These are phyloP conservation scores for Neopestalotiopsis clavispora DNA, from an alignment of 2,329 filamentous ascomycete genomes.

Conservation along the genomic window DNA sequence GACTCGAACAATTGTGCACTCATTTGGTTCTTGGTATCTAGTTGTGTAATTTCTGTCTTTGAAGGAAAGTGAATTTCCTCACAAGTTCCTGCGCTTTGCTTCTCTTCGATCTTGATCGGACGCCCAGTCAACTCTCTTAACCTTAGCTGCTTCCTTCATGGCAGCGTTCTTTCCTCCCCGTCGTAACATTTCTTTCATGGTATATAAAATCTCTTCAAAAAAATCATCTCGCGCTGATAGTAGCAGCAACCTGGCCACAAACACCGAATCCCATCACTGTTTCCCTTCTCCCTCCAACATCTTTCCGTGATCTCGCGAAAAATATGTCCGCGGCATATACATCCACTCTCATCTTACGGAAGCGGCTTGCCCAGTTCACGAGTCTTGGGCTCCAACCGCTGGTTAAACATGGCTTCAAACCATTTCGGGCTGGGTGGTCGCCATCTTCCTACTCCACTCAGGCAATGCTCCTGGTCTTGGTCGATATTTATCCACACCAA, in stretches of 20 bases:
- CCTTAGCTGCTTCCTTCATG: background rate
- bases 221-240: background rate
- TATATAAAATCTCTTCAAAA: background rate
- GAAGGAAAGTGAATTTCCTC: background rate
- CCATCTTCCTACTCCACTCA: constrained; percentile 39
- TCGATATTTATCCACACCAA: constrained; percentile 45
- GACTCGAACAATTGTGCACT: background rate
- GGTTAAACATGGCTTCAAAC: constrained; percentile 23
- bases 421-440: constrained; percentile 33
- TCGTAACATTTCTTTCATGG: background rate
- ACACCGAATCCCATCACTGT: background rate
- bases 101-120: background rate
- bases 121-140: background rate
- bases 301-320: background rate
- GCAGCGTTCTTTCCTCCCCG: background rate
- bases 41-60: background rate
- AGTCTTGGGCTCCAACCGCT: background rate
- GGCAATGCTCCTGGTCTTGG: constrained; percentile 37
- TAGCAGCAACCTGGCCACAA: no score
- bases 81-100: background rate
- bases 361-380: constrained; percentile 5
- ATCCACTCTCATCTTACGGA: no score
- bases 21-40: background rate
- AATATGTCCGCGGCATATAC: no score
- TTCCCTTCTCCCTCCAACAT: background rate